Evolutionary conservation across 2,329 filamentous ascomycete genomes (phyloP).

Genomic region (Pestalotiopsis sp.): DNA sequence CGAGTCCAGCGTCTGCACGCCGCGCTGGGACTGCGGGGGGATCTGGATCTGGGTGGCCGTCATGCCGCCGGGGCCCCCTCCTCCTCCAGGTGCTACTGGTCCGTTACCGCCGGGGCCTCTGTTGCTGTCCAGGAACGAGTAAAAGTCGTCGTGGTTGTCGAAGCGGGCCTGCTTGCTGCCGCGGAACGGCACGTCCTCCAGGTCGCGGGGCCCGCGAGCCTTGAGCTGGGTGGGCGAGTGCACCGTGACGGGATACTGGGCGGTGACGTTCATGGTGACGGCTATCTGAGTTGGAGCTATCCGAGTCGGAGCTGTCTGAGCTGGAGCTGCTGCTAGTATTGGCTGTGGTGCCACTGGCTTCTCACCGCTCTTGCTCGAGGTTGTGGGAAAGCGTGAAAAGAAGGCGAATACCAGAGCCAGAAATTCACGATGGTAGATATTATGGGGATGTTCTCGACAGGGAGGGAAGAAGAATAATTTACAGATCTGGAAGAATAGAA

Average conservation of each 20-base stretch:
- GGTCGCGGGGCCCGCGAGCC: conserved; percentile 23
- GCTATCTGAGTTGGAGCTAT: background rate
- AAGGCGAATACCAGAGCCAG: background rate
- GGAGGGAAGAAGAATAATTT: background rate
- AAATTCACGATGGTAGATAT: background rate
- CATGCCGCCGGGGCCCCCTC: background rate
- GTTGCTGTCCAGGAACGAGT: conserved; percentile 33
- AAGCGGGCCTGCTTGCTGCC: conserved; percentile 23
- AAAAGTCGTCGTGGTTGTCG: conserved; percentile 34
- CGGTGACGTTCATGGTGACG: conserved; percentile 7
- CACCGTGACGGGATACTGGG: conserved; percentile 15
- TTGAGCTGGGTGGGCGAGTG: conserved; percentile 19
- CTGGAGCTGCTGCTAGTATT: background rate
- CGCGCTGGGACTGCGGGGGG: conserved; percentile 15
- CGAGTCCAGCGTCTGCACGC: conserved; percentile 19
- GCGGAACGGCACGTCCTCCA: conserved; percentile 19
- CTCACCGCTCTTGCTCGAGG: no score
- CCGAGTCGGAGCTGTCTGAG: background rate
- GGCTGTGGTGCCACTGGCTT: background rate
- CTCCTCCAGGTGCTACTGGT: no score
- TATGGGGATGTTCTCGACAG: background rate
- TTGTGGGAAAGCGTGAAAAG: background rate
- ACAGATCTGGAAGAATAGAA: background rate
- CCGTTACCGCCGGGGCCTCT: conserved; percentile 16
- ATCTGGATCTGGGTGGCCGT: conserved; percentile 11